A percentile compares a stretch with the other conserved stretches of the same genome.
phyloP scores from a whole-genome alignment of 345 rosid species.

The Lepidium sativum region DNA sequence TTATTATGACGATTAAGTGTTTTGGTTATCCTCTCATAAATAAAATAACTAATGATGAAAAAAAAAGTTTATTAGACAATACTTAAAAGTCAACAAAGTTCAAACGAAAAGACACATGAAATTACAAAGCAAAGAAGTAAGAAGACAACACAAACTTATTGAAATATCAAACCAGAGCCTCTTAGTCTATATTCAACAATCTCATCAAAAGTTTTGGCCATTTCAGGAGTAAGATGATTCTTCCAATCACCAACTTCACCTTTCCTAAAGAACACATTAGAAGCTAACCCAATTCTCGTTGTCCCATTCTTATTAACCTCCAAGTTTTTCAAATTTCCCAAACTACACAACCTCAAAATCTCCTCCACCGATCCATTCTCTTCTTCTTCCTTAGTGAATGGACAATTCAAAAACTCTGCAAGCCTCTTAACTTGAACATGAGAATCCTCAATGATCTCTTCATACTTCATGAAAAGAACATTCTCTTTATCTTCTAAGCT shows the following conservation, averaged over 20 bases:
- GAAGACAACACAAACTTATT: conserved; percentile 6
- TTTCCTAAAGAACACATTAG: conserved; percentile 33
- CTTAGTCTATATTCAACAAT: conserved; percentile 29
- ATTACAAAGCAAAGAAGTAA: background rate
- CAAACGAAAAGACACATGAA: background rate
- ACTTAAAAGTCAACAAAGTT: background rate
- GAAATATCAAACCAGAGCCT: conserved; percentile 28
- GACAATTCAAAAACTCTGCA: conserved; percentile 36
- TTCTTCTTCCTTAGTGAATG: conserved; percentile 41
- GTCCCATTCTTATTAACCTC: conserved; percentile 40
- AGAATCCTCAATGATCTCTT: conserved; percentile 37
- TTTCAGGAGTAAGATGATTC: conserved; percentile 38
- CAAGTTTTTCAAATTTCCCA: conserved; percentile 36
- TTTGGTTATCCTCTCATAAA: too few relatives aligned
- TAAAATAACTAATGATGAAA: too few relatives aligned
- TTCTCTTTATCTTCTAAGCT: conserved; percentile 34
- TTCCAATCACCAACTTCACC: conserved; percentile 51
- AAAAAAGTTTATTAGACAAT: too few relatives aligned
- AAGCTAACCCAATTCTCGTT: conserved; percentile 22
- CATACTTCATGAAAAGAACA: conserved; percentile 45
- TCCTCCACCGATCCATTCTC: conserved; percentile 23
- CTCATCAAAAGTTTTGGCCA: conserved; percentile 31
- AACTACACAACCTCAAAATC: conserved; percentile 45
- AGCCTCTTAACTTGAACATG: conserved; percentile 28
- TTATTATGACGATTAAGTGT: too few relatives aligned